Conservation (phyloP, 495 filamentous ascomycete genomes). For the Aspergillus affinis region DNA sequence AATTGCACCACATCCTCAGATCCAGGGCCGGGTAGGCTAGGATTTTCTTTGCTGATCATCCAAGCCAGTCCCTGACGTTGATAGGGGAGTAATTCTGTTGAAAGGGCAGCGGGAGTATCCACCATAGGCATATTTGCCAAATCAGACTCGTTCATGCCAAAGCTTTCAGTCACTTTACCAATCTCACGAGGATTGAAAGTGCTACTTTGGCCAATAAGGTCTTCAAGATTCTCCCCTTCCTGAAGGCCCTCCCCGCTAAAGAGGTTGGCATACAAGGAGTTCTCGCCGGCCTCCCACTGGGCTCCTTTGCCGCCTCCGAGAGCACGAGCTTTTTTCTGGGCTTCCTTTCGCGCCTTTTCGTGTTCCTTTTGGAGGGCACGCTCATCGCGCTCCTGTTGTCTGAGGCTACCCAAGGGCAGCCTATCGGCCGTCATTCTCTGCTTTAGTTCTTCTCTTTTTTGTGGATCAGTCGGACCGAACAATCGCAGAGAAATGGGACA, state of each 20-base stretch:
- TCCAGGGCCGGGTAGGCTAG: slow-evolving; percentile 58
- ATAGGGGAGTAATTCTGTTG: slow-evolving; percentile 72
- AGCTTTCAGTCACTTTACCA: slow-evolving; percentile 66
- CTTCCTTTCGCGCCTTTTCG: slow-evolving; percentile 49
- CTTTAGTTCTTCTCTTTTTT: slow-evolving; percentile 51
- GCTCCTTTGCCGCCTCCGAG: slow-evolving; percentile 41
- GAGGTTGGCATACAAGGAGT: slow-evolving; percentile 34
- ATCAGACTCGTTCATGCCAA: slow-evolving; percentile 65
- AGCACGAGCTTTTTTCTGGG: slow-evolving; percentile 45
- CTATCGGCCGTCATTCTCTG: slow-evolving; percentile 61
- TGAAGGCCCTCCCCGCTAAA: slow-evolving; percentile 24
- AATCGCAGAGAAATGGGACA: slow-evolving; percentile 68
- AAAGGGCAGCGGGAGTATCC: slow-evolving; percentile 59
- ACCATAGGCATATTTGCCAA: slow-evolving; percentile 74
- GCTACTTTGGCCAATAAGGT: slow-evolving; percentile 67
- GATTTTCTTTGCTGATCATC: slow-evolving; percentile 76
- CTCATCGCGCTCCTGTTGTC: slow-evolving; percentile 34
- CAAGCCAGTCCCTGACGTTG: slow-evolving; percentile 83
- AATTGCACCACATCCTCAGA: slow-evolving; percentile 71
- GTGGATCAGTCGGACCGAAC: slow-evolving; percentile 61
- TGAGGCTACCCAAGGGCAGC: slow-evolving; percentile 50
- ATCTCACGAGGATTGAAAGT: slow-evolving; percentile 68
- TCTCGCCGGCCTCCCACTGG: slow-evolving; percentile 28
- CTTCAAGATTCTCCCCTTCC: slow-evolving; percentile 49
- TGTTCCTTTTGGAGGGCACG: slow-evolving; percentile 27